Base-by-base conservation (phyloP, 345 rosid species). In the Syzygium aromaticum region DNA sequence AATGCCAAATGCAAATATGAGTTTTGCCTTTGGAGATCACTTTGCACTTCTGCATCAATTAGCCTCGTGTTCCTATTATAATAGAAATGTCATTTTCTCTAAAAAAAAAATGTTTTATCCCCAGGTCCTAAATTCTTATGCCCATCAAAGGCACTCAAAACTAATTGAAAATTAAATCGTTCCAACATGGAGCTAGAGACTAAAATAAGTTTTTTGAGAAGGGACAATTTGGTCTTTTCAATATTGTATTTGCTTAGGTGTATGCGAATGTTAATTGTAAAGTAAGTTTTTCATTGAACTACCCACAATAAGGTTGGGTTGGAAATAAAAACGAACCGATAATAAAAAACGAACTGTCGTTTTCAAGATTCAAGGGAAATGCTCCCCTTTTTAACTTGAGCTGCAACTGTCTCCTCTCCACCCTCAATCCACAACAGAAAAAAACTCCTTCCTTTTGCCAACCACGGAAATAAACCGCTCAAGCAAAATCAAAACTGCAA, bases 111-210 rank as follows among this genome's bases (percentile, higher is more conserved):
- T n/a, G n/a, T n/a, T 3, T 10, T 3, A 19, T 7, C 0, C 0
- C 11, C 11, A n/a, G 0, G 8, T 64, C 40, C 21, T 4, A 64
- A 63, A 64, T 64, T 64, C 77, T 64, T 28, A 28, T 7, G 1
- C 56, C 56, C 56, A 53, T 64, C 0, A 0, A 25, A 14, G 0
- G 38, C 40, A 0, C 40, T 28, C 40, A 0, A 14, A 28, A 33
- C 0, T 33, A 61, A 61, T 1, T 61, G 33, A 61, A 59, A 59
- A 59, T 59, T 59, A 59, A 57, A 59, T 15, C 67, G 0, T 0
- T 63, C 77, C 28, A 63, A 28, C 5, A 21, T 6, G 38, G 21
- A 14, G 17, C 40, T 1, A 30, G 33, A 30, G 3, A 30, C 43
- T 7, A 64, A 64, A 33, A 30, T 17, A 17, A 67, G 43, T 16